Conservation (phyloP, 2,329 filamentous ascomycete genomes). For the Chalara sp. region DNA sequence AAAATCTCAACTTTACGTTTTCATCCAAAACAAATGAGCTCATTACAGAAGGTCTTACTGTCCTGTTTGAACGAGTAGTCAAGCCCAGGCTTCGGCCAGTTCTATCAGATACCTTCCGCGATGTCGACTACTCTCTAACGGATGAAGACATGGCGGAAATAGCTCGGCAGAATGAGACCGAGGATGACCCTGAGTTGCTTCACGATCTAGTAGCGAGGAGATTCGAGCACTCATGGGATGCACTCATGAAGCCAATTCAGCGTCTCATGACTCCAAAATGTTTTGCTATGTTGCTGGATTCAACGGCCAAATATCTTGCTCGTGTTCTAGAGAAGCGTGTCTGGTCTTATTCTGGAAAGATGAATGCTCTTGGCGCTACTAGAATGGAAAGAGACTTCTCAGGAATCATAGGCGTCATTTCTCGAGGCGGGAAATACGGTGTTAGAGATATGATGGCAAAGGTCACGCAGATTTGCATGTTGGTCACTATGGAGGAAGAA, state of each 20-base stretch:
- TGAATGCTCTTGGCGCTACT: slow-evolving; percentile 74
- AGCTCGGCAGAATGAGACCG: slow-evolving; percentile 40
- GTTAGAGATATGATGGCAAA: slow-evolving; percentile 71
- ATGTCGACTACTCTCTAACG: slow-evolving; percentile 74
- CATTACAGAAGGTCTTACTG: slow-evolving; percentile 74
- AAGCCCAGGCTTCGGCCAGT: slow-evolving; percentile 80
- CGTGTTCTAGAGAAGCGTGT: slow-evolving; percentile 81
- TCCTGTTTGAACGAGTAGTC: slow-evolving; percentile 81
- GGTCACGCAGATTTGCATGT: slow-evolving; percentile 73
- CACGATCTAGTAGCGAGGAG: slow-evolving; percentile 67
- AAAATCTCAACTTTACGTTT: slow-evolving; percentile 65
- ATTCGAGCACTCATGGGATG: slow-evolving; percentile 82
- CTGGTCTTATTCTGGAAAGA: slow-evolving; percentile 68
- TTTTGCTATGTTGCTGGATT: slow-evolving; percentile 68
- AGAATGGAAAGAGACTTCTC: slow-evolving; percentile 79
- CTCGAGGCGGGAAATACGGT: slow-evolving; percentile 64
- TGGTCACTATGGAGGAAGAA: slow-evolving; percentile 92
- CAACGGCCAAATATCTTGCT: slow-evolving; percentile 68
- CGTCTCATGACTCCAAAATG: slow-evolving; percentile 75
- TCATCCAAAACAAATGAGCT: slow-evolving; percentile 73
- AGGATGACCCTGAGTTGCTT: slow-evolving; percentile 40
- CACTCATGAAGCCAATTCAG: slow-evolving; percentile 75
- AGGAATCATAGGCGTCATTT: slow-evolving; percentile 63
- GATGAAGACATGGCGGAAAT: slow-evolving; percentile 54
- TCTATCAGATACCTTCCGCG: slow-evolving; percentile 81